Evolutionary conservation across 352 stramenopile genomes (phyloP).

Genomic region (Stramenopiles sp.): DNA sequence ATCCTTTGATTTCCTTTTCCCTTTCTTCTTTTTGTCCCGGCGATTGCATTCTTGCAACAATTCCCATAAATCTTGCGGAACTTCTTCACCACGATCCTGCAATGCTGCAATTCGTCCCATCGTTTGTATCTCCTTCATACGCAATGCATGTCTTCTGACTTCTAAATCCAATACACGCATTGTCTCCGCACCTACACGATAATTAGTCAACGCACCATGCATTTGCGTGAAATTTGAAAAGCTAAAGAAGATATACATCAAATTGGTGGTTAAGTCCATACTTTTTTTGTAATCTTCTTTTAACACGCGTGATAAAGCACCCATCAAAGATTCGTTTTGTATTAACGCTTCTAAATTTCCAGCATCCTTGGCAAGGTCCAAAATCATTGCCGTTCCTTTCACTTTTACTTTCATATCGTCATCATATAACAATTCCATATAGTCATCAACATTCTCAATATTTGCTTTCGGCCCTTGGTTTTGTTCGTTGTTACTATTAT

Average conservation of each 20-base stretch:
- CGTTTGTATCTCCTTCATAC: conserved; percentile 18
- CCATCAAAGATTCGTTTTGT: conserved; percentile 79
- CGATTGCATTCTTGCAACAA: not conserved
- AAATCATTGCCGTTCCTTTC: conserved; percentile 64
- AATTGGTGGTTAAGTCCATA: conserved; percentile 72
- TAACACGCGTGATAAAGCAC: conserved; percentile 67
- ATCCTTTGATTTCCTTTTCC: conserved; percentile 59
- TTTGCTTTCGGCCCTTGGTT: conserved; percentile 16
- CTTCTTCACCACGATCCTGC: not conserved
- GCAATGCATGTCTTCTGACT: conserved; percentile 58
- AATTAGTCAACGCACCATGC: conserved; percentile 67
- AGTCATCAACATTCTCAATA: conserved; percentile 60
- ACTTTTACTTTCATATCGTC: conserved; percentile 55
- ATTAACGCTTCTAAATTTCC: conserved; percentile 71
- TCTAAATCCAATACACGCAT: conserved; percentile 83
- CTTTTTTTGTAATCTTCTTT: conserved; percentile 83
- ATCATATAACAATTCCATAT: conserved; percentile 81
- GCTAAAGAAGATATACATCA: conserved; percentile 80
- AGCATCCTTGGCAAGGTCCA: conserved; percentile 60
- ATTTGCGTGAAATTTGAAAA: conserved; percentile 85
- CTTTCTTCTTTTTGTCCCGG: conserved; percentile 39
- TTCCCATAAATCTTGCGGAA: not conserved
- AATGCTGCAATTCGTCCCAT: not conserved
- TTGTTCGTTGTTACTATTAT: conserved; percentile 6
- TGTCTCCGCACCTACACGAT: conserved; percentile 72